Evolutionary conservation across 805 yeast species (phyloP).

Genomic region (Sugiyamaella floridensis): DNA sequence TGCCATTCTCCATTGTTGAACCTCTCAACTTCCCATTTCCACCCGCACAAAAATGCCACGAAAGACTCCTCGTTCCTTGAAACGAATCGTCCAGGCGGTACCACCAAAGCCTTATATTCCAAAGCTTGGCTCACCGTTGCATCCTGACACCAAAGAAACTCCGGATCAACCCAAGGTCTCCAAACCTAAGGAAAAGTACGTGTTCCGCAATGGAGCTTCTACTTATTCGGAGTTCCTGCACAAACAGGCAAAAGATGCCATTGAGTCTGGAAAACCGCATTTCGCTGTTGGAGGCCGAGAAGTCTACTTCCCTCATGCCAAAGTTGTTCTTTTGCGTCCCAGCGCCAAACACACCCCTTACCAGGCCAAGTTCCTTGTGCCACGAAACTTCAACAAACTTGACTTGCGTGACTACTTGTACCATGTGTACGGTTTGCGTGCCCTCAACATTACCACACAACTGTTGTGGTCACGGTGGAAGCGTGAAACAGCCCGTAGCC

Average conservation of each 20-base stretch:
- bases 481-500: constrained; percentile 51
- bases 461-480: constrained; percentile 64
- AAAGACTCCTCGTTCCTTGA: constrained; percentile 7
- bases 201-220: not conserved
- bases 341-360: constrained; percentile 96
- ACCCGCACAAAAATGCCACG: constrained; percentile 9
- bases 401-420: constrained; percentile 91
- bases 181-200: not conserved
- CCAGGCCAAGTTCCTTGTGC: constrained; percentile 94
- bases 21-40: not conserved
- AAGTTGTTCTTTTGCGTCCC: constrained; percentile 74
- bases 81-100: constrained; percentile 11
- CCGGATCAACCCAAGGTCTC: not conserved
- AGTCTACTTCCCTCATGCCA: constrained; percentile 78
- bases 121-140: constrained; percentile 5
- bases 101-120: constrained; percentile 20
- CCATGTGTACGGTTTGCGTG: constrained; percentile 84
- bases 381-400: constrained; percentile 85
- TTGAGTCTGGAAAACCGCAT: constrained; percentile 54
- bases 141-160: not conserved
- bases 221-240: not conserved
- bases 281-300: constrained; percentile 73
- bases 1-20: too few relatives aligned
- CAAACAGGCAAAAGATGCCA: constrained; percentile 8
- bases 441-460: constrained; percentile 81